A percentile compares a stretch with the other conserved stretches of the same genome.
Conservation (phyloP, 78 protist genomes). For the Dictyostelium citrinum region DNA sequence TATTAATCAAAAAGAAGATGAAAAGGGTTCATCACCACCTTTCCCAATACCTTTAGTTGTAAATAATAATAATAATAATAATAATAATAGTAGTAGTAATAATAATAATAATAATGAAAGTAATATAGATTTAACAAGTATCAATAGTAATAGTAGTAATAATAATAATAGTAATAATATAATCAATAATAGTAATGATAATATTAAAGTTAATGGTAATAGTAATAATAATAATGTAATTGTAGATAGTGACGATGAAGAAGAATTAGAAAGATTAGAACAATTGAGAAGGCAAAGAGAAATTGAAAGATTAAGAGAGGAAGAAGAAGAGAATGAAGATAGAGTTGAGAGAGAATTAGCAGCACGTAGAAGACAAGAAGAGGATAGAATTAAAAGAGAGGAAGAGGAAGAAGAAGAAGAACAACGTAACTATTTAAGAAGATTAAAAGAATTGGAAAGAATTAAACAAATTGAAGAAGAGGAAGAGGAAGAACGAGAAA, state of each 20-base stretch:
- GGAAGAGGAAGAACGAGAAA: constrained; percentile 65
- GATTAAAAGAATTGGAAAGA: constrained; percentile 57
- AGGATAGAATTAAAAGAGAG: constrained; percentile 39
- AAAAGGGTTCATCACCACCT: neutral
- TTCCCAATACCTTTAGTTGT: neutral
- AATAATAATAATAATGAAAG: neutral
- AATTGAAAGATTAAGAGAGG: constrained; percentile 58
- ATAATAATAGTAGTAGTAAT: neutral
- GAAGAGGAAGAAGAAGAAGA: constrained; percentile 77
- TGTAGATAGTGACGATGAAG: constrained; percentile 31
- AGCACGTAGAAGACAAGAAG: constrained; percentile 42
- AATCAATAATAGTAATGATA: neutral
- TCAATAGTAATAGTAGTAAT: neutral
- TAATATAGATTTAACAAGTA: neutral
- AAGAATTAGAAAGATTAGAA: constrained; percentile 44
- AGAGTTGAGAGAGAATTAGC: constrained; percentile 27
- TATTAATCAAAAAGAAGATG: neutral
- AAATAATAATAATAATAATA: neutral
- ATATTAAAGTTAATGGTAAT: neutral
- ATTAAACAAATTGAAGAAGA: constrained; percentile 64
- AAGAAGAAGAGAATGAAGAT: constrained; percentile 73
- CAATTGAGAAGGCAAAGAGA: constrained; percentile 60
- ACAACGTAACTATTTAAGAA: neutral
- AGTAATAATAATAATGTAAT: neutral
- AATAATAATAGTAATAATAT: neutral